A percentile compares a stretch with the other conserved stretches of the same genome.
Conservation (phyloP, 169 alveolate genomes). For the Plasmodium inui region DNA sequence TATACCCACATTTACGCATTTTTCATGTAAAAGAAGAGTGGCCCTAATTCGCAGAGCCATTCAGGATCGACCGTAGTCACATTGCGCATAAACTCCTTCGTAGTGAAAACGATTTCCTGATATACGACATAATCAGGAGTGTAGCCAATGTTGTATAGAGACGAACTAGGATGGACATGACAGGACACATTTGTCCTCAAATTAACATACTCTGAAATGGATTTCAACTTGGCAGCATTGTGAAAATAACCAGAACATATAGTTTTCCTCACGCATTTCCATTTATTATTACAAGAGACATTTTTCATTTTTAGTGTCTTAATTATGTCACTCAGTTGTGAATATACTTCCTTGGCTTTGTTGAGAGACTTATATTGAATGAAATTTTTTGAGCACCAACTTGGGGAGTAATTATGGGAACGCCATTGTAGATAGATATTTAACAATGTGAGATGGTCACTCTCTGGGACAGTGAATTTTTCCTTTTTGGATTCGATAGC, state of each 20-base stretch:
- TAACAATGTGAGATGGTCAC: conserved; percentile 98
- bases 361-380: conserved; percentile 77
- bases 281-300: conserved; percentile 75
- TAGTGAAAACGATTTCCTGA: conserved; percentile 99
- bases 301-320: conserved; percentile 76
- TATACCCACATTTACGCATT: conserved; percentile 16
- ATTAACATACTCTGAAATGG: conserved; percentile 98
- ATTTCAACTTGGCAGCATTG: conserved; percentile 99
- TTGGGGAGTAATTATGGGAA: conserved; percentile 84
- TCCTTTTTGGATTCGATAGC: conserved; percentile 96
- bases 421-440: conserved; percentile 99
- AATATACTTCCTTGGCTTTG: conserved; percentile 80
- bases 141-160: conserved; percentile 98
- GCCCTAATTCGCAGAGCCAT: conserved; percentile 96
- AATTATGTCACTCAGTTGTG: conserved; percentile 92
- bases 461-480: conserved; percentile 98
- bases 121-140: conserved; percentile 99
- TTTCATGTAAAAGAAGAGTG: conserved; percentile 88
- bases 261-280: conserved; percentile 94
- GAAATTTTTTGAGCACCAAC: conserved; percentile 82
- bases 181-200: conserved; percentile 98
- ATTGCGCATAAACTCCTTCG: conserved; percentile 97
- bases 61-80: conserved; percentile 99
- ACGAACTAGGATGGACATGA: conserved; percentile 98
- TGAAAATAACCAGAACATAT: conserved; percentile 99